phyloP scores from a whole-genome alignment of 192 early-diverging fungal genomes.

The Coemansia erecta region DNA sequence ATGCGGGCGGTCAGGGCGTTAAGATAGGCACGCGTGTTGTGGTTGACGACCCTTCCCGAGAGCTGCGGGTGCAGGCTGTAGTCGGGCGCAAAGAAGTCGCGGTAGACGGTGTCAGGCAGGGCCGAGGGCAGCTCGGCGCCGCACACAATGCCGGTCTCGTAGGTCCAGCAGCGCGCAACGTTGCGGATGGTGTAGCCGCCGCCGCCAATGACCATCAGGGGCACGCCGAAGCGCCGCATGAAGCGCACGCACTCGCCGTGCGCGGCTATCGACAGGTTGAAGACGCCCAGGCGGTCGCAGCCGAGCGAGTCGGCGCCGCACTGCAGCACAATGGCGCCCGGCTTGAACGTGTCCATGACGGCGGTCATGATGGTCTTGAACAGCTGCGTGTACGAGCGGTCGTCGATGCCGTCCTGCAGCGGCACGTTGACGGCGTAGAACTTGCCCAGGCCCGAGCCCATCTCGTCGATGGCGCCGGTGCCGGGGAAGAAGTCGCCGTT shows the following conservation, averaged over 20 bases:
- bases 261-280: slow-evolving; percentile 88
- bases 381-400: slow-evolving; percentile 70
- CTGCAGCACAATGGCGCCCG: slow-evolving; percentile 90
- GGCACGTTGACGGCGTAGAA: slow-evolving; percentile 95
- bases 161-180: slow-evolving; percentile 92
- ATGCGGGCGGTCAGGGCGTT: slow-evolving; percentile 70
- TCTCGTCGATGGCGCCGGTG: slow-evolving; percentile 87
- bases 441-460: slow-evolving; percentile 83
- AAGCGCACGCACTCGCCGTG: slow-evolving; percentile 91
- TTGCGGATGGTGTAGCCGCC: slow-evolving; percentile 99
- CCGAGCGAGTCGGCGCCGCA: slow-evolving; percentile 97
- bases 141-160: slow-evolving; percentile 86
- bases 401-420: slow-evolving; percentile 92
- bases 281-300: slow-evolving; percentile 91
- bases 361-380: slow-evolving; percentile 80
- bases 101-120: slow-evolving; percentile 75
- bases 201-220: slow-evolving; percentile 89
- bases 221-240: slow-evolving; percentile 89
- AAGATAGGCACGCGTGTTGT: slow-evolving; percentile 83
- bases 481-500: slow-evolving; percentile 95
- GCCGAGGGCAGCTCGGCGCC: slow-evolving; percentile 72
- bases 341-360: slow-evolving; percentile 92
- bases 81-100: slow-evolving; percentile 86
- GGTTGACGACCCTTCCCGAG: slow-evolving; percentile 78
- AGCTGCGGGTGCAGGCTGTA: slow-evolving; percentile 86